phyloP scores from a whole-genome alignment of 257 asterid species.

The Thymus quinquecostatus region DNA sequence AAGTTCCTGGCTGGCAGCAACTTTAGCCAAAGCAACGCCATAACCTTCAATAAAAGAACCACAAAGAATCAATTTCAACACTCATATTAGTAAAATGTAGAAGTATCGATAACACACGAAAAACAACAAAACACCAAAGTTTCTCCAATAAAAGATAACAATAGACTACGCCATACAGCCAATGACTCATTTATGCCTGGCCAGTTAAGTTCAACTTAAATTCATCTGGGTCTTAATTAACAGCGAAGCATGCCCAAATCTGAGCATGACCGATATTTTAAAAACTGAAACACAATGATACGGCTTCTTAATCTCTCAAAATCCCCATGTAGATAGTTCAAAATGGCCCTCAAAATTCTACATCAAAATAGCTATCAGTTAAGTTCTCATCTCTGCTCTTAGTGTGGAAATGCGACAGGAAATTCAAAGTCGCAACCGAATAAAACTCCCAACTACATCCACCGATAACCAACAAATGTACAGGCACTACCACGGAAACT shows the following conservation, averaged over 20 bases:
- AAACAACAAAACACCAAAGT: neutral
- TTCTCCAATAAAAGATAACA: neutral
- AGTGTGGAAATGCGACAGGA: neutral
- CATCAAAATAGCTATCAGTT: neutral
- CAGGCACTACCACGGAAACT: too few species aligned
- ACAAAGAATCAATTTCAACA: conserved; percentile 6
- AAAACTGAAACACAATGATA: too few species aligned
- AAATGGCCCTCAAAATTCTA: neutral
- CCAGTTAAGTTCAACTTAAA: too few species aligned
- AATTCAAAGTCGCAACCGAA: conserved; percentile 21
- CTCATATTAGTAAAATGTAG: neutral
- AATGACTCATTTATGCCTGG: neutral
- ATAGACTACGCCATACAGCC: neutral
- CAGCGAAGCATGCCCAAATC: too few species aligned
- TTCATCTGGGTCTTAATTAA: too few species aligned
- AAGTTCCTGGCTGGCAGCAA: conserved; percentile 75
- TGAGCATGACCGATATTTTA: too few species aligned
- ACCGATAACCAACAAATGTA: neutral
- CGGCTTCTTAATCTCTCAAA: neutral
- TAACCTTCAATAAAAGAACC: conserved; percentile 55
- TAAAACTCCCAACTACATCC: conserved; percentile 6
- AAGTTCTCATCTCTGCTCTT: neutral
- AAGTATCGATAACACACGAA: neutral
- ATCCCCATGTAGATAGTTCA: neutral
- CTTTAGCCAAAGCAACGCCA: conserved; percentile 77